Conservation (phyloP, 768 basidiomycete genomes). For the Collybiopsis luxurians region DNA sequence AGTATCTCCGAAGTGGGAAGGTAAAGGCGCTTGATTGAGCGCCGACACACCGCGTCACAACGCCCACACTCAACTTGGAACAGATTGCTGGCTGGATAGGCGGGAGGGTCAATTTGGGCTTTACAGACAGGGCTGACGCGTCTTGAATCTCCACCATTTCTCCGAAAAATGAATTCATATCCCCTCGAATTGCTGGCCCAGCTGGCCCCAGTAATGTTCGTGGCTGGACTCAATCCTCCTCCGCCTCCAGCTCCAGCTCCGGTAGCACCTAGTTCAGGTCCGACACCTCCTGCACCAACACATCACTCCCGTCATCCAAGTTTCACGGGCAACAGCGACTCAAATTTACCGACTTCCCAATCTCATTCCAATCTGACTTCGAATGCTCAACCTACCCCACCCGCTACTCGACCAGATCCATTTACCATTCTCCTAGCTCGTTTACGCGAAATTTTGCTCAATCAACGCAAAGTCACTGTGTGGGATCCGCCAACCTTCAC, state of each 20-base stretch:
- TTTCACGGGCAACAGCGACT: neutral
- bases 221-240: slow-evolving; percentile 70
- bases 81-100: too few relatives aligned
- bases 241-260: slow-evolving; percentile 3
- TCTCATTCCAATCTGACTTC: neutral
- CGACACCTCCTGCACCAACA: slow-evolving; percentile 16
- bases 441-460: slow-evolving; percentile 66
- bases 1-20: too few relatives aligned
- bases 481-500: slow-evolving; percentile 59
- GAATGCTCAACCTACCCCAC: slow-evolving; percentile 17
- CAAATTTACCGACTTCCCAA: slow-evolving; percentile 13
- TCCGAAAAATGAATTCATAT: slow-evolving; percentile 81
- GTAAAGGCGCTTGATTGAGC: too few relatives aligned
- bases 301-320: slow-evolving; percentile 18
- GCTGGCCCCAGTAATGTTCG: slow-evolving; percentile 91
- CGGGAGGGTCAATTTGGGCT: too few relatives aligned
- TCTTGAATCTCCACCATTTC: too few relatives aligned
- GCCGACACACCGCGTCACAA: too few relatives aligned
- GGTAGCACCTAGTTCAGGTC: neutral
- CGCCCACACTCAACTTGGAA: too few relatives aligned
- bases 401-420: slow-evolving; percentile 45
- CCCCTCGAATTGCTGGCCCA: slow-evolving; percentile 88
- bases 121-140: too few relatives aligned
- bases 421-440: slow-evolving; percentile 59
- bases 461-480: slow-evolving; percentile 61